Evolutionary conservation across 2,329 filamentous ascomycete genomes (phyloP).

Genomic region (Botryotinia calthae): DNA sequence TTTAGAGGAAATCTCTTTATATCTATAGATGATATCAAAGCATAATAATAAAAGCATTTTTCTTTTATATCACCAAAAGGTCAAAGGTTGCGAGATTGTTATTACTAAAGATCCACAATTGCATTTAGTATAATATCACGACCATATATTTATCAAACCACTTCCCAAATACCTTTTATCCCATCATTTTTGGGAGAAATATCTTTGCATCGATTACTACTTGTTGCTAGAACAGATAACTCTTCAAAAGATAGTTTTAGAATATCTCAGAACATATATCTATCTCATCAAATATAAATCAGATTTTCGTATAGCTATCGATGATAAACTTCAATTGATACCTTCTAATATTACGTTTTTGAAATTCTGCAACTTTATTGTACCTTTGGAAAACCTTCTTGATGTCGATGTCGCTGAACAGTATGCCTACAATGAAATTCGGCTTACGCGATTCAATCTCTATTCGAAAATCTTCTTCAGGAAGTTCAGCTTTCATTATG

Average conservation of each 20-base stretch:
- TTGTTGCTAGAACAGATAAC: neutral
- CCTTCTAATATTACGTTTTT: neutral
- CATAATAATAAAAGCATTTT: conserved; percentile 9
- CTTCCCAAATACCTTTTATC: conserved; percentile 36
- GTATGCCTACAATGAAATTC: conserved; percentile 39
- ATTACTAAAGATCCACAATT: conserved; percentile 38
- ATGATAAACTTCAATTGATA: neutral
- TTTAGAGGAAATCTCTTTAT: neutral
- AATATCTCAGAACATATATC: conserved; percentile 38
- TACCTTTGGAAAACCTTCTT: conserved; percentile 13
- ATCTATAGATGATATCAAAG: conserved; percentile 22
- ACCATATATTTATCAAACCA: conserved; percentile 38
- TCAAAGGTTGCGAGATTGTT: conserved; percentile 36
- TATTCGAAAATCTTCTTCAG: conserved; percentile 18
- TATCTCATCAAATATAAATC: conserved; percentile 37
- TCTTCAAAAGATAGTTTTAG: conserved; percentile 24
- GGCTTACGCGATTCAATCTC: conserved; percentile 30
- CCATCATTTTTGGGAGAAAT: conserved; percentile 32
- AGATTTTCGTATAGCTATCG: conserved; percentile 39
- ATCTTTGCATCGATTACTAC: conserved; percentile 20
- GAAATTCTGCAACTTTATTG: conserved; percentile 23
- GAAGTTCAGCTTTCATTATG: conserved; percentile 8
- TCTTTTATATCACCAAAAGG: conserved; percentile 36
- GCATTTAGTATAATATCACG: conserved; percentile 38
- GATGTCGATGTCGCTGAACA: conserved; percentile 32